Evolutionary conservation across 2,329 filamentous ascomycete species (phyloP), one percentile per base, ranked within the genome.

Genomic region (Helotiales sp.): DNA sequence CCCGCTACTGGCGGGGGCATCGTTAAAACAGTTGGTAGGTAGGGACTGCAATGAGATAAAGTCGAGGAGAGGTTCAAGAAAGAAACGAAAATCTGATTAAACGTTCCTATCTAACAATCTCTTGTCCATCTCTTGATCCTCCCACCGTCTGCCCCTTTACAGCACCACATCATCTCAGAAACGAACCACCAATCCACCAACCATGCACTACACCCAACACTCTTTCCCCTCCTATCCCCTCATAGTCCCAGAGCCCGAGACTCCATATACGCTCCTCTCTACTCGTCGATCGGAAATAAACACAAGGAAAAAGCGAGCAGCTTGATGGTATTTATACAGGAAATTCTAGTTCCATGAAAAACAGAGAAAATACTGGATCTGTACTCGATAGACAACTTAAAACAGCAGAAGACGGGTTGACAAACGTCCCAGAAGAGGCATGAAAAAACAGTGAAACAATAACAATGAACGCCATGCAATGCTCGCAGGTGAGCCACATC

Each of bases 21-120:
- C n/a, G n/a, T n/a, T n/a, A n/a, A n/a, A n/a, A n/a, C n/a, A n/a
- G n/a, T n/a, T n/a, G n/a, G n/a, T n/a, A n/a, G n/a, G n/a, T n/a
- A n/a, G n/a, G n/a, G n/a, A n/a, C n/a, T n/a, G n/a, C n/a, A n/a
- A n/a, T n/a, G n/a, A n/a, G n/a, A n/a, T n/a, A 43, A 10, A 13
- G 37, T 6, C 6, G 15, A 20, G n/a, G 17, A 45, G n/a, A 45
- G 40, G 8, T 20, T 45, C 40, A 20, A 45, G 6, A 30, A 61
- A 69, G 67, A 69, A 64, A 67, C 60, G 66, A 70, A 69, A 70
- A 59, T 40, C 59, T 13, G 30, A 72, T 72, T 72, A 72, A 72
- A 71, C 64, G 65, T 65, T 68, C 61, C 69, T 72, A 70, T 70
- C 60, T 65, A 68, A 65, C 61, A 47, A 66, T 32, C 17, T 65